phyloP scores from a whole-genome alignment of 176 grass and related monocot genomes.

The Aegilops sharonensis region DNA sequence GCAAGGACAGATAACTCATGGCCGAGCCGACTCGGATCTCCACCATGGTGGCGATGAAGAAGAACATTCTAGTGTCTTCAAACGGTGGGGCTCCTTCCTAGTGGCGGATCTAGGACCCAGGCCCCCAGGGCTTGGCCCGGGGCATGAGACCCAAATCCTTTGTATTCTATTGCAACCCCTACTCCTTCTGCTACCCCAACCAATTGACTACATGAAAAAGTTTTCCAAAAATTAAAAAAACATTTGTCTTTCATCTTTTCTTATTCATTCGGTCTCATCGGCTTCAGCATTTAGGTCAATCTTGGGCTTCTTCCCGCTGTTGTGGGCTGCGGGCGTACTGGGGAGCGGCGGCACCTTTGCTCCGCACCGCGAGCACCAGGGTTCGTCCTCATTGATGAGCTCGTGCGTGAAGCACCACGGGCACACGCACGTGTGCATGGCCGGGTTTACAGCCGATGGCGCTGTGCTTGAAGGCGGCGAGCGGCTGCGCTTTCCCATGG shows the following conservation, averaged over 20 bases:
- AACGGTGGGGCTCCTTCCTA: no score
- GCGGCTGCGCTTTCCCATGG: constrained; percentile 29
- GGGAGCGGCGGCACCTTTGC: constrained; percentile 35
- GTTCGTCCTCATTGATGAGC: constrained; percentile 39
- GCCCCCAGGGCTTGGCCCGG: no score
- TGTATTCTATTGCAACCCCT: no score
- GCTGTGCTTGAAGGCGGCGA: background rate
- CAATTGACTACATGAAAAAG: no score
- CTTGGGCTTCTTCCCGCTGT: constrained; percentile 39
- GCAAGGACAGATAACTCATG: no score
- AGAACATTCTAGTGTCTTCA: no score
- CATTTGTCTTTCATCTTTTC: background rate
- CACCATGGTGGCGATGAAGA: no score
- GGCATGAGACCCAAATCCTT: no score
- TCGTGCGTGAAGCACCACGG: constrained; percentile 57
- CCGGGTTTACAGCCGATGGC: background rate
- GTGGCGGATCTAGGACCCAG: no score
- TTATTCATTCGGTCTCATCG: constrained; percentile 43
- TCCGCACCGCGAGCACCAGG: constrained; percentile 55
- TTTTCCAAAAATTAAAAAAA: background rate
- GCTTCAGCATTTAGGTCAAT: constrained; percentile 54
- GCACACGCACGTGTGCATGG: constrained; percentile 43
- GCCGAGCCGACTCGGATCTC: no score
- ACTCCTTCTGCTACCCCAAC: no score
- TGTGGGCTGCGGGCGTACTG: background rate